A percentile compares a stretch with the other conserved stretches of the same genome.
phyloP scores from a whole-genome alignment of 2,329 filamentous ascomycete species.

The Penicillium sp. region DNA sequence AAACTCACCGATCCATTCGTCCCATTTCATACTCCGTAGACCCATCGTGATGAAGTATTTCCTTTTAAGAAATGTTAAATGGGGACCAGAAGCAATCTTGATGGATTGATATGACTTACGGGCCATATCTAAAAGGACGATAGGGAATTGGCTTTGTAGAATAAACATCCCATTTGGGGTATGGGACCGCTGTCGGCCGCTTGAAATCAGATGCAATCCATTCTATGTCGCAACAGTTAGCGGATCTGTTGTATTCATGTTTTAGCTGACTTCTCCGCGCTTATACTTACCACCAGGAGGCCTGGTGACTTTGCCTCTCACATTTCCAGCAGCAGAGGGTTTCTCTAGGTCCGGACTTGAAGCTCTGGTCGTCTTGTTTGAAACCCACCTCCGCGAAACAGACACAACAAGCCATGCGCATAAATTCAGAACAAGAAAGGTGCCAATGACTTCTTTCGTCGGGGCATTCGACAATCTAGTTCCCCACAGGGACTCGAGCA shows the following conservation, averaged over 20 bases:
- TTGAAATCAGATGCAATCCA: slow-evolving; percentile 61
- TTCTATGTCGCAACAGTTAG: slow-evolving; percentile 32
- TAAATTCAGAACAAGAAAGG: slow-evolving; percentile 21
- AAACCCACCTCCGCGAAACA: slow-evolving; percentile 30
- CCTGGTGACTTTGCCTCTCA: slow-evolving; percentile 36
- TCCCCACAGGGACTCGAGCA: background rate
- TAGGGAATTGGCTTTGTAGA: slow-evolving; percentile 73
- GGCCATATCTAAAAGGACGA: slow-evolving; percentile 73
- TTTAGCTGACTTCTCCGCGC: background rate
- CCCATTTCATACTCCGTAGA: slow-evolving; percentile 65
- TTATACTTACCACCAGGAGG: slow-evolving; percentile 48
- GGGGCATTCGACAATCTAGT: slow-evolving; percentile 2
- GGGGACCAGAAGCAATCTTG: background rate
- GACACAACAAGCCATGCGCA: slow-evolving; percentile 32
- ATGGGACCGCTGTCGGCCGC: slow-evolving; percentile 60
- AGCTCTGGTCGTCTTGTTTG: slow-evolving; percentile 14
- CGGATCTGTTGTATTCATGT: background rate
- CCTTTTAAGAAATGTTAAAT: slow-evolving; percentile 18
- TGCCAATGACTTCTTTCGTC: slow-evolving; percentile 18
- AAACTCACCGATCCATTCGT: slow-evolving; percentile 66
- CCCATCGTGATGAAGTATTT: slow-evolving; percentile 78
- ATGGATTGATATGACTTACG: slow-evolving; percentile 39
- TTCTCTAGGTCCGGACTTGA: slow-evolving; percentile 50
- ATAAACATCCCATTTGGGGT: slow-evolving; percentile 66
- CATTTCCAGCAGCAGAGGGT: slow-evolving; percentile 23